A percentile compares a stretch with the other conserved stretches of the same genome.
Evolutionary conservation across 2,329 filamentous ascomycete species (phyloP).

Genomic region (Zarea fungicola): DNA sequence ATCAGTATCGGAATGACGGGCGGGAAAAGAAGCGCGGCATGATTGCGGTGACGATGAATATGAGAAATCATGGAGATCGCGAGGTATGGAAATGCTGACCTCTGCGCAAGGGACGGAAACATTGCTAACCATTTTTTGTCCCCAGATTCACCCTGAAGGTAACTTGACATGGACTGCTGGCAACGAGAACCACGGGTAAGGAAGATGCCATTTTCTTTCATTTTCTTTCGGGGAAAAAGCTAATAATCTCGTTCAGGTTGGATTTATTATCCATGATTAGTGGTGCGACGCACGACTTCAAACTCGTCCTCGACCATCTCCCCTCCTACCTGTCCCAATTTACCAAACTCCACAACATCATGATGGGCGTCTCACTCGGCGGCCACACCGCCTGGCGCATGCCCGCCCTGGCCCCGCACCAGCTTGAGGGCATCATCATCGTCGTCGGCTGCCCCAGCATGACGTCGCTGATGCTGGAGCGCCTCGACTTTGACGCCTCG

Average conservation of each 20-base stretch:
- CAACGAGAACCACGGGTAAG: constrained; percentile 6
- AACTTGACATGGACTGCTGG: constrained; percentile 3
- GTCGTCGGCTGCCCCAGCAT: constrained; percentile 8
- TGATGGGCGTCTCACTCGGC: constrained; percentile 9
- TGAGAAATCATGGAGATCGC: constrained; percentile 11
- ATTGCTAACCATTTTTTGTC: background rate
- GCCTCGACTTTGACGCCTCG: constrained; percentile 12
- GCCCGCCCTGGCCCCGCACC: background rate
- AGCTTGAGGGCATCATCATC: background rate
- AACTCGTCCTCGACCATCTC: constrained; percentile 4
- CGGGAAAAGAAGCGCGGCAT: background rate
- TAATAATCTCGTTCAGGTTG: background rate
- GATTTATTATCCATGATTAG: constrained; percentile 3
- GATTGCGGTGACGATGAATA: constrained; percentile 12
- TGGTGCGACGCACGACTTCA: background rate
- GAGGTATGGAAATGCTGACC: background rate
- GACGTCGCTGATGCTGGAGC: background rate
- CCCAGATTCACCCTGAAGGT: background rate
- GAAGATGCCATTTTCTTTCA: no score
- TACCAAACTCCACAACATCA: constrained; percentile 1
- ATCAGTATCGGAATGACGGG: background rate
- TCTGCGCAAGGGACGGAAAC: background rate
- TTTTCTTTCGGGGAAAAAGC: no score
- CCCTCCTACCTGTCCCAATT: constrained; percentile 4
- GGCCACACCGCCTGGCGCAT: constrained; percentile 10